Conservation (phyloP, 306 rosid species). For the Vigna mungo region DNA sequence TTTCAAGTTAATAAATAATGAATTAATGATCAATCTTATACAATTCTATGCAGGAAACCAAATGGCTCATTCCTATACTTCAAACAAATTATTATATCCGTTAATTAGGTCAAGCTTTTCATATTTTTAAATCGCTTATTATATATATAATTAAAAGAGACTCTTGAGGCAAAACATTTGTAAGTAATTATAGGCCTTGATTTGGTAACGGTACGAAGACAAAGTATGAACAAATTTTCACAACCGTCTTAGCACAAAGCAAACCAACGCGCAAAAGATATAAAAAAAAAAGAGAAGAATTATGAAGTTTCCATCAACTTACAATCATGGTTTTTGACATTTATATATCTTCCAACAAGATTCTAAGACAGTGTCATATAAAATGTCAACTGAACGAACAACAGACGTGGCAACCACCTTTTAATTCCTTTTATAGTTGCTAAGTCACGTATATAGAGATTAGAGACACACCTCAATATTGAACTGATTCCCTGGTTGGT, state of each 20-base stretch:
- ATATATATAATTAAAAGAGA: too few species aligned
- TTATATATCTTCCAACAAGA: background rate
- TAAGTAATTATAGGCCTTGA: background rate
- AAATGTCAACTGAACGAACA: constrained; percentile 47
- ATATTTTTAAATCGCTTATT: background rate
- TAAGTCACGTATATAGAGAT: constrained; percentile 34
- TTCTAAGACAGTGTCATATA: constrained; percentile 38
- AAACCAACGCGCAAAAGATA: constrained; percentile 37
- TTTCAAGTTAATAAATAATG: background rate
- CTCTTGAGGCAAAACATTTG: background rate
- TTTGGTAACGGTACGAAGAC: background rate
- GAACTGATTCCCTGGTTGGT: background rate
- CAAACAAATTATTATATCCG: background rate
- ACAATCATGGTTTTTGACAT: background rate
- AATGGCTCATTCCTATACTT: constrained; percentile 4
- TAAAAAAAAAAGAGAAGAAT: constrained; percentile 23
- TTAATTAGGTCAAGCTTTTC: background rate
- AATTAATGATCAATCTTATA: background rate
- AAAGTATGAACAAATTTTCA: background rate
- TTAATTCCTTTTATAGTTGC: constrained; percentile 29
- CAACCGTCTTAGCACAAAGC: background rate
- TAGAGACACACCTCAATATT: constrained; percentile 25
- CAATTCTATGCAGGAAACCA: constrained; percentile 8
- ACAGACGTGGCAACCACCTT: constrained; percentile 70
- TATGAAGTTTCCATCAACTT: background rate